Percentiles rank a stretch among this genome's conserved stretches.
phyloP scores from a whole-genome alignment of 169 alveolate species.

The Perkinsus olseni region DNA sequence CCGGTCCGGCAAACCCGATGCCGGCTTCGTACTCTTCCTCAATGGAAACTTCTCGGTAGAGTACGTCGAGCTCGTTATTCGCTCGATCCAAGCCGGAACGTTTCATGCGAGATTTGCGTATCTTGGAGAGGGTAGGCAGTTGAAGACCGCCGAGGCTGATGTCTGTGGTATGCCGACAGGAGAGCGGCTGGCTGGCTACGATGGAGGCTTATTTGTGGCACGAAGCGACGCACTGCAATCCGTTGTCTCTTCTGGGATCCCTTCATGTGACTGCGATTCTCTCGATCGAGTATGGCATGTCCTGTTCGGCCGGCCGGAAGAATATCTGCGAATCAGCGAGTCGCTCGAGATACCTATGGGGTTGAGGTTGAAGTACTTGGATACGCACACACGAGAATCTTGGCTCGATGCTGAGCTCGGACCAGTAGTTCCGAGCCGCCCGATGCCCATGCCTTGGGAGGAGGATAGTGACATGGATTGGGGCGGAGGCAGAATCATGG shows the following conservation, averaged over 20 bases:
- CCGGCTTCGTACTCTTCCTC: background rate
- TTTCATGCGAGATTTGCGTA: background rate
- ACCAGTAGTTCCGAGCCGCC: background rate
- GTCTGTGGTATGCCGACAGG: background rate
- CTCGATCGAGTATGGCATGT: background rate
- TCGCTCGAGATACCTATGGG: background rate
- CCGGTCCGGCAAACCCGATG: background rate
- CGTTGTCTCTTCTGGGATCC: background rate
- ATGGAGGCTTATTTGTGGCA: background rate
- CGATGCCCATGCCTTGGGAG: background rate
- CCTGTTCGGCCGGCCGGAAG: background rate
- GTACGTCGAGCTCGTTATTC: background rate
- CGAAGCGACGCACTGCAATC: background rate
- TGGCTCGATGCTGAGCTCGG: background rate
- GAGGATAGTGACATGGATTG: background rate
- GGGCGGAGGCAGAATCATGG: background rate
- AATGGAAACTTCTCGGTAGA: background rate
- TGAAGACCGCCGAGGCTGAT: background rate
- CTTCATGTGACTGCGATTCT: background rate
- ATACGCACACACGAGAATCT: background rate
- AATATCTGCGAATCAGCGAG: background rate
- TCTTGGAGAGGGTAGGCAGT: background rate
- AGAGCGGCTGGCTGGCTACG: background rate
- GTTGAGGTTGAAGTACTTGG: background rate
- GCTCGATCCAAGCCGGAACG: background rate